phyloP scores from a whole-genome alignment of 129 eudicot genomes.

The Lactuca sativa region DNA sequence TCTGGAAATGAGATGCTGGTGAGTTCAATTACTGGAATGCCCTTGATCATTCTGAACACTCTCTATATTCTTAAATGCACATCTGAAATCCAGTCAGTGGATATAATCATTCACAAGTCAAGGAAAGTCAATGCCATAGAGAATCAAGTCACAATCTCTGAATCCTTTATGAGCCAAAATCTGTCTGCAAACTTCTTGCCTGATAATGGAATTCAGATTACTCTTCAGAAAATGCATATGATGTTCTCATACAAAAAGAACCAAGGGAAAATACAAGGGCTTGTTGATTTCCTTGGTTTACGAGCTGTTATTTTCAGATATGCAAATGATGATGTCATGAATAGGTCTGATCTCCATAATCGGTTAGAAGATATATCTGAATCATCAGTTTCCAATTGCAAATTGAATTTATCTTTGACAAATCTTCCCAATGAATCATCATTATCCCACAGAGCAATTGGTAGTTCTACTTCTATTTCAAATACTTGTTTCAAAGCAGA shows the following conservation, averaged over 20 bases:
- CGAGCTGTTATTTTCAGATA: conserved; percentile 45
- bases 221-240: conserved; percentile 32
- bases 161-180: conserved; percentile 31
- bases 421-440: conserved; percentile 28
- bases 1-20: conserved; percentile 32
- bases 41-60: conserved; percentile 26
- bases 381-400: conserved; percentile 55
- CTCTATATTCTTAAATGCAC: conserved; percentile 37
- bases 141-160: conserved; percentile 27
- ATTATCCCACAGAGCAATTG: conserved; percentile 21
- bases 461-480: conserved; percentile 39
- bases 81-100: conserved; percentile 54
- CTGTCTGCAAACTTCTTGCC: conserved; percentile 42
- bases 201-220: conserved; percentile 57
- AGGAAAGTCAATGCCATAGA: conserved; percentile 38
- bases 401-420: conserved; percentile 42
- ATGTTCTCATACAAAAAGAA: conserved; percentile 36
- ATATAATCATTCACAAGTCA: conserved; percentile 57
- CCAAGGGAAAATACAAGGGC: conserved; percentile 41
- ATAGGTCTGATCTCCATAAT: conserved; percentile 23
- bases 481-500: conserved; percentile 38
- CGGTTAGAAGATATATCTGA: conserved; percentile 44
- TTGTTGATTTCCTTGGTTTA: conserved; percentile 44
- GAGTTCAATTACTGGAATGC: conserved; percentile 27
- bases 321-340: conserved; percentile 38